These are phyloP conservation scores for Diplotaxis tenuifolia DNA, from an alignment of 345 rosid genomes.

Conservation along the genomic window DNA sequence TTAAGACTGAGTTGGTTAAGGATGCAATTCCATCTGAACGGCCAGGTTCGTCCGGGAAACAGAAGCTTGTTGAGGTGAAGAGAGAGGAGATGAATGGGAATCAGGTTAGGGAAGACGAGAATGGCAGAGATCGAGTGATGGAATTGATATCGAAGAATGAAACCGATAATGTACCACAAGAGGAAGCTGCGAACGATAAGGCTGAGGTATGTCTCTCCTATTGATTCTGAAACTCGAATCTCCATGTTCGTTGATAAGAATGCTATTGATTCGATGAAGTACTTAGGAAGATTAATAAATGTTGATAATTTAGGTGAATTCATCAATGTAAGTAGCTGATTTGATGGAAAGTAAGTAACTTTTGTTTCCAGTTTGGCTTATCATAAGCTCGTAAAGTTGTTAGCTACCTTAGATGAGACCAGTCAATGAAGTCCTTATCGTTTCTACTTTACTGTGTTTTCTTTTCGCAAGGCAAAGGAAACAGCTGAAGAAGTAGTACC, in stretches of 20 bases:
- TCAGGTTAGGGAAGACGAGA: constrained; percentile 20
- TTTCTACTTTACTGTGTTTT: background rate
- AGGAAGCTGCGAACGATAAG: constrained; percentile 27
- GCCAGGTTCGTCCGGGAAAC: constrained; percentile 19
- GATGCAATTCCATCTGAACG: background rate
- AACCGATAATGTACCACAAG: constrained; percentile 4
- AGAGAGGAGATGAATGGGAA: constrained; percentile 21
- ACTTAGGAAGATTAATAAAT: background rate
- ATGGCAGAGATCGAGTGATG: constrained; percentile 15
- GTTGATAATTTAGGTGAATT: constrained; percentile 16
- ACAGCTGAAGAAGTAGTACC: constrained; percentile 36
- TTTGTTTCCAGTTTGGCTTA: background rate
- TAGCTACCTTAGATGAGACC: background rate
- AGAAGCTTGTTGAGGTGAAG: constrained; percentile 32
- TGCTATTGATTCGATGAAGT: background rate
- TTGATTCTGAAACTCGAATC: too few relatives aligned
- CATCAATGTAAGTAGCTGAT: background rate
- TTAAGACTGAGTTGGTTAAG: constrained; percentile 13
- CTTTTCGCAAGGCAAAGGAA: constrained; percentile 31
- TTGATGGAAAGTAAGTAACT: too few relatives aligned
- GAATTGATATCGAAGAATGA: constrained; percentile 20
- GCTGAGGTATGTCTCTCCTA: background rate
- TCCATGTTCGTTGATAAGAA: background rate
- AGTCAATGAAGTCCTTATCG: background rate
- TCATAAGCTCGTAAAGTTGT: background rate